Percentiles rank a stretch among this genome's conserved stretches.
Evolutionary conservation across 768 basidiomycete species (phyloP).

Genomic region (Royoungia palumana): DNA sequence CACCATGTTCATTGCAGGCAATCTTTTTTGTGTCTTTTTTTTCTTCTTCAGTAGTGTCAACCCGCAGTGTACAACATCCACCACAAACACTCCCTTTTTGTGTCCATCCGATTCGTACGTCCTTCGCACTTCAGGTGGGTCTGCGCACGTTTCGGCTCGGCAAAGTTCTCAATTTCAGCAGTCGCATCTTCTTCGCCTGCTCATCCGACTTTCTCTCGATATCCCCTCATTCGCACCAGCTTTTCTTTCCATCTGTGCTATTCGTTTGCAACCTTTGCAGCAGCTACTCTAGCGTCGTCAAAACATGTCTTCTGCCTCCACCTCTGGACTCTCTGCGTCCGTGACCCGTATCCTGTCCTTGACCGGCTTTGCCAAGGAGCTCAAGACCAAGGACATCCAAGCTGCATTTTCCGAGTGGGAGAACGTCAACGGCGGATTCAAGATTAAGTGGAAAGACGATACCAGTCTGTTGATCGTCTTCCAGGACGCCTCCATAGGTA

Average conservation of each 20-base stretch:
- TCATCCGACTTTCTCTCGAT: constrained; percentile 16
- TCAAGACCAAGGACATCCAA: constrained; percentile 98
- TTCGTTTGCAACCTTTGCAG: constrained; percentile 1
- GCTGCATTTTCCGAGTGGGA: constrained; percentile 89
- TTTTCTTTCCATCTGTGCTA: not conserved
- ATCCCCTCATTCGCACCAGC: constrained; percentile 13
- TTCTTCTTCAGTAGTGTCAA: no score
- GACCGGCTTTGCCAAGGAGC: constrained; percentile 89
- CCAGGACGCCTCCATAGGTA: constrained; percentile 83
- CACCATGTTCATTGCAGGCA: not conserved
- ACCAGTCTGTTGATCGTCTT: constrained; percentile 95
- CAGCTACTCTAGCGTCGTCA: constrained; percentile 5
- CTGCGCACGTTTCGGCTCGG: constrained; percentile 29
- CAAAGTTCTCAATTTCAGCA: constrained; percentile 19
- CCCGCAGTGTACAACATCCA: constrained; percentile 32
- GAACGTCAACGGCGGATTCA: constrained; percentile 82
- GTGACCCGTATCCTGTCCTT: constrained; percentile 94
- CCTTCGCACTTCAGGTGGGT: constrained; percentile 8
- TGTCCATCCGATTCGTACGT: constrained; percentile 5
- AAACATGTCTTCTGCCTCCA: constrained; percentile 60
- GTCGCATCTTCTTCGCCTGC: constrained; percentile 7
- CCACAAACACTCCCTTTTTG: constrained; percentile 27
- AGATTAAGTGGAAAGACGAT: constrained; percentile 99
- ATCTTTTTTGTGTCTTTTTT: not conserved
- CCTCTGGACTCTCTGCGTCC: constrained; percentile 85